phyloP scores from a whole-genome alignment of 1,139 yeast species.

The Zhuliangozyma blackwelliae region DNA sequence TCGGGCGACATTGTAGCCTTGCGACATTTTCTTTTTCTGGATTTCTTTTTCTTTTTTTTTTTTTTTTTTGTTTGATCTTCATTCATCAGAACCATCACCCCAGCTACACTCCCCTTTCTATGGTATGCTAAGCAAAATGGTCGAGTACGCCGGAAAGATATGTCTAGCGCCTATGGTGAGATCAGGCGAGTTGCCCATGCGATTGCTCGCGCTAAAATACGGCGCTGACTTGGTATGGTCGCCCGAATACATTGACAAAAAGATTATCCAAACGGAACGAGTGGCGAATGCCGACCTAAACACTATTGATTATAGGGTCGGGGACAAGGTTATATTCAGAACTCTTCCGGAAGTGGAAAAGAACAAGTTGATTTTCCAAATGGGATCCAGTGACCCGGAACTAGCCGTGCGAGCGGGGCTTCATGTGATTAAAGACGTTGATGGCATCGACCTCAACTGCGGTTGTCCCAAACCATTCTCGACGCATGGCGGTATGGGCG shows the following conservation, averaged over 20 bases:
- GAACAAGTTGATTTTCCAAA: slow-evolving; percentile 72
- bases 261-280: slow-evolving; percentile 66
- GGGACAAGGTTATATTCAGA: slow-evolving; percentile 55
- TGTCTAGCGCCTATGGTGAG: slow-evolving; percentile 97
- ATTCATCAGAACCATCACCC: neutral
- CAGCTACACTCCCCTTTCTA: neutral
- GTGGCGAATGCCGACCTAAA: slow-evolving; percentile 49
- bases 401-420: slow-evolving; percentile 86
- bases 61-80: neutral
- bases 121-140: slow-evolving; percentile 10
- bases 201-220: slow-evolving; percentile 69
- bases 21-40: neutral
- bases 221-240: slow-evolving; percentile 97
- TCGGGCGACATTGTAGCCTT: neutral
- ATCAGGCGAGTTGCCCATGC: slow-evolving; percentile 87
- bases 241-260: slow-evolving; percentile 90
- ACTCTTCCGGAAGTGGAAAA: slow-evolving; percentile 50
- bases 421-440: slow-evolving; percentile 78
- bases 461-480: slow-evolving; percentile 95
- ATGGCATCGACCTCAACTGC: slow-evolving; percentile 88
- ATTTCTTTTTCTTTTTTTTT: neutral
- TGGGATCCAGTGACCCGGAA: slow-evolving; percentile 82
- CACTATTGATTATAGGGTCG: slow-evolving; percentile 52
- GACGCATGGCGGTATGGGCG: slow-evolving; percentile 95
- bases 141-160: slow-evolving; percentile 51